Evolutionary conservation across 169 alveolate genomes (phyloP).

Genomic region (Blepharisma undulans): DNA sequence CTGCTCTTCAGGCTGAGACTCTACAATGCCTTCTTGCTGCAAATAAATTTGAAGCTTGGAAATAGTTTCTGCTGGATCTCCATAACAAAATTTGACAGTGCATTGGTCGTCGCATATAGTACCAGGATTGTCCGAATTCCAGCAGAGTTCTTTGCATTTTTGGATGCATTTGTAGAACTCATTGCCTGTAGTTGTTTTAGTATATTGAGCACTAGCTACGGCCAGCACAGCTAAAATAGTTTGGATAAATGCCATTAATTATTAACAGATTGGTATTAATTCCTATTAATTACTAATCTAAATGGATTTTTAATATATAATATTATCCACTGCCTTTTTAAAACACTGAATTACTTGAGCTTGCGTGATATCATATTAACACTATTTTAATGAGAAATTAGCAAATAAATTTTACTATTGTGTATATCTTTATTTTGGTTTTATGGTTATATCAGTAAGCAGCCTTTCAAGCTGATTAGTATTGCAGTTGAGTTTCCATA

Average conservation of each 20-base stretch:
- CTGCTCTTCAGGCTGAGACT: background rate
- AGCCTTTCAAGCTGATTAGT: background rate
- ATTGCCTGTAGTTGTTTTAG: background rate
- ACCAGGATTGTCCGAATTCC: background rate
- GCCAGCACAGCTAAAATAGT: background rate
- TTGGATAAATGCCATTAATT: background rate
- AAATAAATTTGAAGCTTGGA: background rate
- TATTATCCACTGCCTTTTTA: too few species aligned
- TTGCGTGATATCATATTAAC: too few species aligned
- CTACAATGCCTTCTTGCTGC: background rate
- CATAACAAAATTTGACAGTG: background rate
- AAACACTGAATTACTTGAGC: too few species aligned
- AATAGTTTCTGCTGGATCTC: background rate
- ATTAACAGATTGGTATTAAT: background rate
- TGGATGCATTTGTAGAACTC: background rate
- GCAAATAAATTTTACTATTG: too few species aligned
- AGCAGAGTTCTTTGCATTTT: background rate
- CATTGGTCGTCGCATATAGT: background rate
- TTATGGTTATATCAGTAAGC: background rate
- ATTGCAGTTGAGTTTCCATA: background rate
- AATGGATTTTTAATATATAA: background rate
- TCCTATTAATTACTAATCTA: background rate
- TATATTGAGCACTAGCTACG: background rate
- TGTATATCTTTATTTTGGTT: too few species aligned
- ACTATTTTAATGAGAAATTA: too few species aligned